These are phyloP conservation scores for Boletus fagicola DNA, from an alignment of 768 basidiomycete species.

Conservation along the genomic window DNA sequence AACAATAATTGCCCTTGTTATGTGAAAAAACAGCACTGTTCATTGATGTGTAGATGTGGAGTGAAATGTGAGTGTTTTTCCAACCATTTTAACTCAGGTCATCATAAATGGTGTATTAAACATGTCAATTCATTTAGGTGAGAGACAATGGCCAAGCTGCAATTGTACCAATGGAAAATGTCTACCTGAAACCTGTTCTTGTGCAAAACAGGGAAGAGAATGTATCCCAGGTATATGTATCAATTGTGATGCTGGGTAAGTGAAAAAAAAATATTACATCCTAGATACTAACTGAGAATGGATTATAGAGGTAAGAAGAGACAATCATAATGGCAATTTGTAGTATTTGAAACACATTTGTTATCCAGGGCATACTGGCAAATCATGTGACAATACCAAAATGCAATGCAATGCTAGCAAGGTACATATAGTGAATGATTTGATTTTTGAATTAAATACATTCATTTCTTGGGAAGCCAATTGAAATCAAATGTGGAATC, in stretches of 20 bases:
- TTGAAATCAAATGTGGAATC: conserved; percentile 35
- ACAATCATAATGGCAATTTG: background rate
- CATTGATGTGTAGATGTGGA: conserved; percentile 48
- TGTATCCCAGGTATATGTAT: conserved; percentile 54
- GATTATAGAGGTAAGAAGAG: conserved; percentile 23
- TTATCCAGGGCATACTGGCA: conserved; percentile 17
- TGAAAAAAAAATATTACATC: background rate
- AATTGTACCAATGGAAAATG: conserved; percentile 31
- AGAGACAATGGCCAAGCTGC: conserved; percentile 17
- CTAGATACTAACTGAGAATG: background rate
- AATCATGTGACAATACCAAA: conserved; percentile 29
- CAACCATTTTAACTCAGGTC: background rate
- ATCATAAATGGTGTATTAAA: background rate
- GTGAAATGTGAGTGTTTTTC: conserved; percentile 35
- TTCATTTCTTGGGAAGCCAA: conserved; percentile 24
- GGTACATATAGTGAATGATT: conserved; percentile 25
- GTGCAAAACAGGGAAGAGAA: conserved; percentile 38
- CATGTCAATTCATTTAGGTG: conserved; percentile 3
- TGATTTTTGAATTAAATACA: background rate
- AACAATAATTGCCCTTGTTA: conserved; percentile 42
- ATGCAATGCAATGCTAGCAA: conserved; percentile 24
- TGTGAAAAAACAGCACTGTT: conserved; percentile 40
- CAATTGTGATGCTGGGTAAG: conserved; percentile 43
- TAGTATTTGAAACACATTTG: background rate
- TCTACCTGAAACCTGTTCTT: conserved; percentile 33